Base-by-base conservation (phyloP, 805 yeast genomes). In the Yamadazyma laniorum region DNA sequence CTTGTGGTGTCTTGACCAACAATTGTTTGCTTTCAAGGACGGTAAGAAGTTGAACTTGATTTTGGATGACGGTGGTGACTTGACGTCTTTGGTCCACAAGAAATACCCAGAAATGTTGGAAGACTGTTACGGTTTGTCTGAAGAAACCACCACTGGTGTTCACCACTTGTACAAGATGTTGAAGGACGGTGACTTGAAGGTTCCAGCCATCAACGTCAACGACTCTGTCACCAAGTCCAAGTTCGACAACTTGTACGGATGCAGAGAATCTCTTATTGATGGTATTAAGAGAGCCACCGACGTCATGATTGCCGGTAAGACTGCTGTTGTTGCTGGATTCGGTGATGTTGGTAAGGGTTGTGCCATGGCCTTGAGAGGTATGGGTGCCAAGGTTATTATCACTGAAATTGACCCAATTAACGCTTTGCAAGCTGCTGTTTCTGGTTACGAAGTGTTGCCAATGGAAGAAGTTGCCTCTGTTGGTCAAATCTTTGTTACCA, bases 261-360 rank as follows among this genome's bases (percentile, higher is more conserved):
- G 98, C 80, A 86, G 98, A 74, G 99, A 91, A 80, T 91, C 99
- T 50, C 82, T 91, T 59, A 78, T 91, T 54, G 99, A 91, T 73
- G 99, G 99, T 77, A 91, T 91, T 71, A 91, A 91, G 84, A 88
- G 98, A 77, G 99, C 98, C 69, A 91, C 99, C 63, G 99, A 91
- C 64, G 98, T 91, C 58, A 93, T 91, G 98, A 84, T 91, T 63
- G 98, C 97, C 55, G 99, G 99, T 77, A 91, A 91, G 79, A 93
- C 87, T 63, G 95, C 98, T 47, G 95, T 91, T 58, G 98, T 91
- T 59, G 97, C 96, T 48, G 99, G 99, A 74, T 91, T 82, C 78
- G 99, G 99, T 81, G 99, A 91, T 67, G 99, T 91, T 64, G 99
- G 99, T 77, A 91, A 91, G 78, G 99, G 99, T 71, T 91, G 99